These are phyloP conservation scores for Boletus sp. DNA, from an alignment of 768 basidiomycete genomes.

Conservation along the genomic window DNA sequence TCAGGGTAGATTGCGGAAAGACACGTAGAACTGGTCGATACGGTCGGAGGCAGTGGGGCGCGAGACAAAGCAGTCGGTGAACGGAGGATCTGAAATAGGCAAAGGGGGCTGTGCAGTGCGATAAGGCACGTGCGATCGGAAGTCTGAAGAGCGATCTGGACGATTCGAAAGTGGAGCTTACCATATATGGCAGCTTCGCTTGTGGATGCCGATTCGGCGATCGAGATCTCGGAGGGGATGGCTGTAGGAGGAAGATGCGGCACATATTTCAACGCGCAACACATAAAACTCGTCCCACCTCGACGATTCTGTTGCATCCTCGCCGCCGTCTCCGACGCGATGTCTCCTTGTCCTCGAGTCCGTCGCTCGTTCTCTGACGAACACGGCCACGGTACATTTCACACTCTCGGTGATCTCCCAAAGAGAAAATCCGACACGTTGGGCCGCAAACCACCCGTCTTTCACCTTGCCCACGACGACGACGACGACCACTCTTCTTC, in stretches of 20 bases:
- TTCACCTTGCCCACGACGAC: slow-evolving; percentile 20
- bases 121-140: slow-evolving; percentile 25
- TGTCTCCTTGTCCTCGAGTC: slow-evolving; percentile 1
- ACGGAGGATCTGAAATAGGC: background rate
- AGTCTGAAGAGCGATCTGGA: slow-evolving; percentile 17
- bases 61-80: background rate
- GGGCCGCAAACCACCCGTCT: slow-evolving; percentile 15
- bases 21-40: no score
- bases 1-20: no score
- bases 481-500: slow-evolving; percentile 22
- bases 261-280: slow-evolving; percentile 11
- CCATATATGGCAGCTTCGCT: slow-evolving; percentile 1
- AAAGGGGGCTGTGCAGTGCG: background rate
- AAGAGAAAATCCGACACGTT: slow-evolving; percentile 29
- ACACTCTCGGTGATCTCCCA: slow-evolving; percentile 45
- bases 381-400: slow-evolving; percentile 46
- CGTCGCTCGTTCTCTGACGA: slow-evolving; percentile 37
- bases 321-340: background rate
- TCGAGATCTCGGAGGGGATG: slow-evolving; percentile 18
- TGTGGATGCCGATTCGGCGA: slow-evolving; percentile 17
- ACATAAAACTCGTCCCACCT: no score
- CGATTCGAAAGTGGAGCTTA: slow-evolving; percentile 18
- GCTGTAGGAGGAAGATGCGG: slow-evolving; percentile 1
- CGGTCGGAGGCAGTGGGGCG: background rate
- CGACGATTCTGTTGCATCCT: background rate